Percentiles rank a stretch among this genome's conserved stretches.
phyloP scores from a whole-genome alignment of 768 basidiomycete species.

The Megacollybia marginata region DNA sequence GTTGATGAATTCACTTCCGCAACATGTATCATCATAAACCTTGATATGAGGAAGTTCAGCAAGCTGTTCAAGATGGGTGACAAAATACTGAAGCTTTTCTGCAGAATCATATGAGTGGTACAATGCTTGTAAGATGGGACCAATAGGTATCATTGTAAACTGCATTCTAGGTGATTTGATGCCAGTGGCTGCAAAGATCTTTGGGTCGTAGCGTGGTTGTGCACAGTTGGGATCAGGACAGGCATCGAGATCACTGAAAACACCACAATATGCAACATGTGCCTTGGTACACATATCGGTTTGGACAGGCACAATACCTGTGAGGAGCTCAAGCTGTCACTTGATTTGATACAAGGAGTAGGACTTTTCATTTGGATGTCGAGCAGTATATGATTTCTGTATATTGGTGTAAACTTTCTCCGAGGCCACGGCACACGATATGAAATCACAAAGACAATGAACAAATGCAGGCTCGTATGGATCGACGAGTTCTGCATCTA shows the following conservation, averaged over 20 bases:
- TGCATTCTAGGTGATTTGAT: constrained; percentile 22
- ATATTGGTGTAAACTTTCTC: constrained; percentile 20
- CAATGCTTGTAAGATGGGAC: too few species aligned
- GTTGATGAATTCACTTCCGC: too few species aligned
- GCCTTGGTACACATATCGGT: constrained; percentile 36
- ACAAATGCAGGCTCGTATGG: too few species aligned
- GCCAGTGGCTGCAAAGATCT: not conserved
- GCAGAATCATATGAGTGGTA: constrained; percentile 14
- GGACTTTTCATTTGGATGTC: constrained; percentile 18
- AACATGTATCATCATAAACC: too few species aligned
- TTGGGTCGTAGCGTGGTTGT: constrained; percentile 19
- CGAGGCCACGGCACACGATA: constrained; percentile 20
- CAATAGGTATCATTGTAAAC: constrained; percentile 30
- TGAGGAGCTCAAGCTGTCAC: constrained; percentile 18
- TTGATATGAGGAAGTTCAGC: constrained; percentile 19
- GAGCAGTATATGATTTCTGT: constrained; percentile 11
- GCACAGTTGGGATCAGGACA: constrained; percentile 28
- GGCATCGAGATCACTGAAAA: constrained; percentile 15
- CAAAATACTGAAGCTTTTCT: constrained; percentile 17
- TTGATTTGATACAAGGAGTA: constrained; percentile 23
- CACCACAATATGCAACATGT: constrained; percentile 35
- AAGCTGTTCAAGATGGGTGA: constrained; percentile 14
- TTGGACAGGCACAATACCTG: constrained; percentile 24
- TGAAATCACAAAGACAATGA: constrained; percentile 25
- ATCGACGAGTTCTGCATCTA: too few species aligned